Conservation (phyloP, 306 rosid species). For the Corylus avellana region DNA sequence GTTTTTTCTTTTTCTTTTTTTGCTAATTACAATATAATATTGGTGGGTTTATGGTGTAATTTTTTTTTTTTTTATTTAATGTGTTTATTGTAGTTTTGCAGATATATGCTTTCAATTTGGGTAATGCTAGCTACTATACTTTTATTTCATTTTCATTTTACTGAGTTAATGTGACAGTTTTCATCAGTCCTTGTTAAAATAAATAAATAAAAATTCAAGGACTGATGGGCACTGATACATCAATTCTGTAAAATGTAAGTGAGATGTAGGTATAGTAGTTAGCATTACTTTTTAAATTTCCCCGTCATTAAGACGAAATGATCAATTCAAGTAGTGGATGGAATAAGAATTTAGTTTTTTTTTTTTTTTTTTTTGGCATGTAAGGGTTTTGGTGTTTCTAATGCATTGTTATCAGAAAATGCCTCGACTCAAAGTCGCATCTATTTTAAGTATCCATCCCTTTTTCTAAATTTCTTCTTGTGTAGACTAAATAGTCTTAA, state of each 20-base stretch:
- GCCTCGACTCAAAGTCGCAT: neutral
- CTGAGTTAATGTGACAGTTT: no score
- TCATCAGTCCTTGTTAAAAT: no score
- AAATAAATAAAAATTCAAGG: no score
- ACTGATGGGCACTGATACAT: no score
- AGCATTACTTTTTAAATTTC: conserved; percentile 10
- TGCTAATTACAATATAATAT: conserved; percentile 41
- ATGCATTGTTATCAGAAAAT: conserved; percentile 13
- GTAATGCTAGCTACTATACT: no score
- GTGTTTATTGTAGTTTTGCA: conserved; percentile 6
- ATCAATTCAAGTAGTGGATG: conserved; percentile 28
- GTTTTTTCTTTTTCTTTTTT: conserved; percentile 29
- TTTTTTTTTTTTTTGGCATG: neutral
- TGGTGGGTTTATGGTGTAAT: conserved; percentile 52
- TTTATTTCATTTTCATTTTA: no score
- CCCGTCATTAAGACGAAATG: conserved; percentile 39
- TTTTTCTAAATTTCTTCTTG: neutral
- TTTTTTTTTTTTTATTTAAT: conserved; percentile 11
- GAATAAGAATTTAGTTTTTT: conserved; percentile 22
- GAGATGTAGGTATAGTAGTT: neutral
- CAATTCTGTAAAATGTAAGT: no score
- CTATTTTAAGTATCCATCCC: neutral
- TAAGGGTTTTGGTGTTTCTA: conserved; percentile 15
- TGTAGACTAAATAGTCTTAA: no score
- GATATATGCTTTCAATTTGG: no score